Evolutionary conservation across 495 filamentous ascomycete species (phyloP).

Genomic region (Trichoderma gamsii): DNA sequence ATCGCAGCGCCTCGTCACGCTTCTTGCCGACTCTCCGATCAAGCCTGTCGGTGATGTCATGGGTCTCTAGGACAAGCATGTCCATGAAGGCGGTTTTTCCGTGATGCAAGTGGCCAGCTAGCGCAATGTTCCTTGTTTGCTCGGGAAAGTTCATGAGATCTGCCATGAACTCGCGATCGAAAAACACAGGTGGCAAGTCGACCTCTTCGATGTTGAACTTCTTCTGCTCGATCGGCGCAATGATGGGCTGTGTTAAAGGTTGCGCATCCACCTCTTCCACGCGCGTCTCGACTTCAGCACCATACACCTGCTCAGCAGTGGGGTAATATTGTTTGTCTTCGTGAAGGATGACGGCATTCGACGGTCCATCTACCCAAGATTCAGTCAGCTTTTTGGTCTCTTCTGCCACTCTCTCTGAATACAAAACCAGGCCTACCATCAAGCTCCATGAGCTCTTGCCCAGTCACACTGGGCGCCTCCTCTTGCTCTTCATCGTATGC

Average conservation of each 20-base stretch:
- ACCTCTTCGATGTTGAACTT: constrained; percentile 91
- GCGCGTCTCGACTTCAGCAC: constrained; percentile 85
- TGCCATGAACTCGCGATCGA: constrained; percentile 81
- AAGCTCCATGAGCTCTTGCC: constrained; percentile 89
- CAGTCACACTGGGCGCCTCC: constrained; percentile 53
- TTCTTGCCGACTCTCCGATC: constrained; percentile 75
- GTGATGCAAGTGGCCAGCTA: constrained; percentile 92
- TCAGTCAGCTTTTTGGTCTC: constrained; percentile 19
- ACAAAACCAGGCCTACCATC: constrained; percentile 54
- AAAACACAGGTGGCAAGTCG: constrained; percentile 81
- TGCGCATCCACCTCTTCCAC: constrained; percentile 98
- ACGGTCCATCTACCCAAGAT: constrained; percentile 66
- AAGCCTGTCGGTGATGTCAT: constrained; percentile 70
- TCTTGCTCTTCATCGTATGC: constrained; percentile 71
- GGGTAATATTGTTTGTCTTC: constrained; percentile 99
- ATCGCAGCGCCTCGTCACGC: constrained; percentile 84
- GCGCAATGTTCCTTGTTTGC: constrained; percentile 83
- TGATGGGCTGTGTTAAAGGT: constrained; percentile 83
- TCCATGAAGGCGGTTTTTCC: constrained; percentile 98
- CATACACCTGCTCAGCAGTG: constrained; percentile 90
- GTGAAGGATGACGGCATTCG: constrained; percentile 92
- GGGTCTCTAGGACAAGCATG: constrained; percentile 93
- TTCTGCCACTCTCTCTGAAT: not conserved
- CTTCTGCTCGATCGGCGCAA: constrained; percentile 87
- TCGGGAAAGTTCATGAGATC: constrained; percentile 95